These are phyloP conservation scores for Polysphondylium violaceum DNA, from an alignment of 78 protist genomes.

Conservation along the genomic window DNA sequence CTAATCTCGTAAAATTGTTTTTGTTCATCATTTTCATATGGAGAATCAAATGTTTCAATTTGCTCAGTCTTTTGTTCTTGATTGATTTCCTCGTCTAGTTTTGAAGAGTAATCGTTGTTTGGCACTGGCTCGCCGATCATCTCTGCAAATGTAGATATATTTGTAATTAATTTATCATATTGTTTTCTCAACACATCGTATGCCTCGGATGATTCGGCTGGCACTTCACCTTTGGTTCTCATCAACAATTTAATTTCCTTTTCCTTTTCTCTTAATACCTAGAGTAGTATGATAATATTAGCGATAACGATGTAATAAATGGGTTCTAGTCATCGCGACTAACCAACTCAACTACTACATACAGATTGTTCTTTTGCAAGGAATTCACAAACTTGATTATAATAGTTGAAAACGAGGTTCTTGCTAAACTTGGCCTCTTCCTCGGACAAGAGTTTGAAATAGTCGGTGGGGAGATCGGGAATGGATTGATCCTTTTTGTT, in stretches of 20 bases:
- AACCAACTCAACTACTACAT: background rate
- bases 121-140: constrained; percentile 68
- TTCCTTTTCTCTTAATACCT: constrained; percentile 55
- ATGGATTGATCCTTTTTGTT: too few relatives aligned
- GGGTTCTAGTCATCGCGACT: background rate
- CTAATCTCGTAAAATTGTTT: constrained; percentile 44
- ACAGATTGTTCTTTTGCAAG: constrained; percentile 35
- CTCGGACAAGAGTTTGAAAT: constrained; percentile 2
- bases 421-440: constrained; percentile 20
- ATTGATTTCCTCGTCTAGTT: constrained; percentile 23
- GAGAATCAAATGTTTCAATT: constrained; percentile 64
- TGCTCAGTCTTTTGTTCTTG: constrained; percentile 46
- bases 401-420: constrained; percentile 9
- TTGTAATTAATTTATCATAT: constrained; percentile 72
- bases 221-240: constrained; percentile 71
- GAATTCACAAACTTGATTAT: constrained; percentile 13
- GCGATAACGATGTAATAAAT: background rate
- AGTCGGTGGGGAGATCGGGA: constrained; percentile 18
- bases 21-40: constrained; percentile 69
- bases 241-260: constrained; percentile 50
- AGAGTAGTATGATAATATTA: background rate
- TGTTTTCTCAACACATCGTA: constrained; percentile 73
- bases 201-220: constrained; percentile 1
- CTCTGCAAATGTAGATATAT: constrained; percentile 52
- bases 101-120: constrained; percentile 46